Evolutionary conservation across 2,329 filamentous ascomycete species (phyloP).

Genomic region (Microsporum canis): DNA sequence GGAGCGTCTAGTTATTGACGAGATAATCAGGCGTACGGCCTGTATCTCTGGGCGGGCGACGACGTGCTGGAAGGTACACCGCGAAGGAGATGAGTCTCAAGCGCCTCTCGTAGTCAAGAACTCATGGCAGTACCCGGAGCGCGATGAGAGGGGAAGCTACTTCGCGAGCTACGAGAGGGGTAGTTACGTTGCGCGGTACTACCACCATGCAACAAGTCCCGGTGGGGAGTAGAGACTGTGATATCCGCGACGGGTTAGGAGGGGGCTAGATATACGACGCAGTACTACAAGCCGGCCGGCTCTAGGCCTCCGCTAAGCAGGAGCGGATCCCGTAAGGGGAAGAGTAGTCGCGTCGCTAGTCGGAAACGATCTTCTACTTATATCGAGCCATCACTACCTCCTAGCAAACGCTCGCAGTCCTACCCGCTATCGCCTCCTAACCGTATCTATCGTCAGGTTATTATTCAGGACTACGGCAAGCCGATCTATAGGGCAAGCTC

Average conservation of each 20-base stretch:
- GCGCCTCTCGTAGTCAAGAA: constrained; percentile 14
- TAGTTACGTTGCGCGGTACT: constrained; percentile 20
- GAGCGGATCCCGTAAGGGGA: constrained; percentile 6
- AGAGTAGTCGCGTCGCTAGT: neutral
- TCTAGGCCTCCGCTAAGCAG: constrained; percentile 6
- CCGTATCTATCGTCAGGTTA: constrained; percentile 32
- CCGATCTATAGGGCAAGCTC: constrained; percentile 36
- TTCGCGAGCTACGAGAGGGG: constrained; percentile 18
- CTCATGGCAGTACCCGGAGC: constrained; percentile 22
- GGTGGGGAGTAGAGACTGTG: constrained; percentile 13
- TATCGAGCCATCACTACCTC: constrained; percentile 9
- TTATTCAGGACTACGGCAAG: constrained; percentile 33
- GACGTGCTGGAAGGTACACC: constrained; percentile 38
- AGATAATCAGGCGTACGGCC: constrained; percentile 23
- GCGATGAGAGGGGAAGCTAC: constrained; percentile 20
- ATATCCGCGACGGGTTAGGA: constrained; percentile 16
- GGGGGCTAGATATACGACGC: constrained; percentile 10
- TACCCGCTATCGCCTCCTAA: constrained; percentile 17
- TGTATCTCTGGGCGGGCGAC: constrained; percentile 33
- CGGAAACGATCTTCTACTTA: constrained; percentile 17
- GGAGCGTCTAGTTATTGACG: constrained; percentile 34
- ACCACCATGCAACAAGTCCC: constrained; percentile 18
- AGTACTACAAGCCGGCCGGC: neutral
- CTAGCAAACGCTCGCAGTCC: constrained; percentile 15
- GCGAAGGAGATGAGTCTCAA: constrained; percentile 14